Percentiles rank a stretch among this genome's conserved stretches.
phyloP scores from a whole-genome alignment of 306 rosid genomes.

The Cyamopsis tetragonoloba region DNA sequence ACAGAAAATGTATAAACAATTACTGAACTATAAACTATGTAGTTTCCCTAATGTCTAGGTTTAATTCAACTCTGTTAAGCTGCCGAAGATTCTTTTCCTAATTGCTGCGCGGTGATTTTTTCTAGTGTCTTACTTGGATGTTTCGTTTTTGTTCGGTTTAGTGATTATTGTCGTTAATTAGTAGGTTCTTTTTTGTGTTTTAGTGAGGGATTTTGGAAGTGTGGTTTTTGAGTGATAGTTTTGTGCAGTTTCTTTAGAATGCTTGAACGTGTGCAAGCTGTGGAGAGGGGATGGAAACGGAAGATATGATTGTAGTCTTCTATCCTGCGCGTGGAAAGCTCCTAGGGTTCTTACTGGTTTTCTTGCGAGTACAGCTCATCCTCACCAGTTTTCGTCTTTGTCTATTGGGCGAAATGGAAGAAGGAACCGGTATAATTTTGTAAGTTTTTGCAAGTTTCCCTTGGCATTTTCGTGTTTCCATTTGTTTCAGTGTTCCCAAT shows the following conservation, averaged over 20 bases:
- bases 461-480: conserved; percentile 23
- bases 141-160: neutral
- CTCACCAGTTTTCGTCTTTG: conserved; percentile 44
- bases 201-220: conserved; percentile 12
- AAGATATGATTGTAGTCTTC: conserved; percentile 71
- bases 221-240: conserved; percentile 23
- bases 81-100: neutral
- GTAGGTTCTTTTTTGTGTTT: neutral
- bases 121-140: neutral
- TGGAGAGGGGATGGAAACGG: conserved; percentile 76
- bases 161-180: neutral
- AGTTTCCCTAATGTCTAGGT: conserved; percentile 10
- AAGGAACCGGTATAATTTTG: conserved; percentile 64
- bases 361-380: conserved; percentile 84
- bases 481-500: neutral
- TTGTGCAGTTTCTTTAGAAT: conserved; percentile 80
- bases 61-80: neutral
- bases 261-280: conserved; percentile 77
- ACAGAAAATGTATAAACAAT: neutral
- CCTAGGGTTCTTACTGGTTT: conserved; percentile 92
- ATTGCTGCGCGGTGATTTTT: conserved; percentile 8
- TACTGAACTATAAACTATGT: conserved; percentile 17
- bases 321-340: conserved; percentile 90
- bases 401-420: conserved; percentile 42
- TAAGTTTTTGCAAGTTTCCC: conserved; percentile 51